These are phyloP conservation scores for Leccinellum albellum DNA, from an alignment of 768 basidiomycete species.

Conservation along the genomic window DNA sequence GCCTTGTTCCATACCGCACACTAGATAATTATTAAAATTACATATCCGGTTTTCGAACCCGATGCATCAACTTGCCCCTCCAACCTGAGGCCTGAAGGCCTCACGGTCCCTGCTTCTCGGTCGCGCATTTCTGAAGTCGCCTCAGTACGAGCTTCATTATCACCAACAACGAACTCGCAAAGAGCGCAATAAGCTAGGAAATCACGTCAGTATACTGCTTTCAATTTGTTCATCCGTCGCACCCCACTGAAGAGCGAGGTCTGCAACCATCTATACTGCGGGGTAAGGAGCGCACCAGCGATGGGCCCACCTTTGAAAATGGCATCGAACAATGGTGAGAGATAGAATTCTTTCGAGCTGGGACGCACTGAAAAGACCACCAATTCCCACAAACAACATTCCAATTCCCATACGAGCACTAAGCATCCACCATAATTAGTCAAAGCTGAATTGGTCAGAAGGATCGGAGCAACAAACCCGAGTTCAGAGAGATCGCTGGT, in stretches of 20 bases:
- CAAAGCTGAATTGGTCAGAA: background rate
- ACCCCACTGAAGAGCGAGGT: background rate
- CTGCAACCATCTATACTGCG: background rate
- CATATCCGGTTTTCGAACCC: too few relatives aligned
- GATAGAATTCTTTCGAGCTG: background rate
- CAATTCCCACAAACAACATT: background rate
- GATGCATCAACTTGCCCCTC: background rate
- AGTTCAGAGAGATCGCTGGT: background rate
- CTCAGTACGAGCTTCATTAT: background rate
- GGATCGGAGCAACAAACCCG: background rate
- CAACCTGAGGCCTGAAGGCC: background rate
- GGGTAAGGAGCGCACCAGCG: background rate
- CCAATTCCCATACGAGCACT: background rate
- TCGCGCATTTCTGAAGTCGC: background rate
- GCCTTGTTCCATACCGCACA: too few relatives aligned
- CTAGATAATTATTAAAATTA: too few relatives aligned
- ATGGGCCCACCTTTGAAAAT: background rate
- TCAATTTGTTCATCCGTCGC: background rate
- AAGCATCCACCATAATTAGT: background rate
- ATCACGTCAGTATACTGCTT: background rate
- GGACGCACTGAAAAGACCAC: background rate
- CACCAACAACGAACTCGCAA: background rate
- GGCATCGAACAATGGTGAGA: background rate
- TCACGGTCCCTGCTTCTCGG: background rate
- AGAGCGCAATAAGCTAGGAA: background rate